Conservation (phyloP, 306 rosid species). For the Vigna hirtella region DNA sequence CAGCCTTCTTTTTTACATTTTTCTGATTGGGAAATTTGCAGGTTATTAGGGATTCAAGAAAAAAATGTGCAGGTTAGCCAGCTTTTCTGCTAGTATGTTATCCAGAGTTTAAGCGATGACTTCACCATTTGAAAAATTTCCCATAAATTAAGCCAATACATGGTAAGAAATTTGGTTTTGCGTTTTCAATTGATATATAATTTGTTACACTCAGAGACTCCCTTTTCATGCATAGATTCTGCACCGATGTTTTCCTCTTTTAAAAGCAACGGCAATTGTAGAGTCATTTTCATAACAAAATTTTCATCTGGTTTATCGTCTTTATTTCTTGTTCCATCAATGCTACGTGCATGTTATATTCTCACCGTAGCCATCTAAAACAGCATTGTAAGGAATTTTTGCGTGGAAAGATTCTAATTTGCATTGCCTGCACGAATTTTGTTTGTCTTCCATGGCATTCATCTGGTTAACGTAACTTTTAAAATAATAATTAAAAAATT, state of each 20-base stretch:
- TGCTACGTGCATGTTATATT: background rate
- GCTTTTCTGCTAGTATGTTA: conserved; percentile 45
- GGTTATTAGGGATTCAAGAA: conserved; percentile 68
- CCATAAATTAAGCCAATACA: conserved; percentile 36
- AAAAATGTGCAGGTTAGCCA: conserved; percentile 54
- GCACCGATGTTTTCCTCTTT: background rate
- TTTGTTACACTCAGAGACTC: background rate
- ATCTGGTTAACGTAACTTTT: background rate
- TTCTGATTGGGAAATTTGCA: conserved; percentile 47
- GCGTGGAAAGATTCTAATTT: background rate
- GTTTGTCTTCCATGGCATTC: background rate
- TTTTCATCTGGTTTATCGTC: background rate
- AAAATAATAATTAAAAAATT: background rate
- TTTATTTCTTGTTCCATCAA: conserved; percentile 19
- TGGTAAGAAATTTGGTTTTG: conserved; percentile 45
- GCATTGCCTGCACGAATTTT: background rate
- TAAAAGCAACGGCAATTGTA: no score
- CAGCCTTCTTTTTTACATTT: conserved; percentile 10
- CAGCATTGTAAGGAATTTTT: background rate
- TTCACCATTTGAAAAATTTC: conserved; percentile 49
- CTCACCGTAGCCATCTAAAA: no score
- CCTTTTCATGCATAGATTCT: background rate
- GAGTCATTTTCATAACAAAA: background rate
- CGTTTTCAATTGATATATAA: background rate
- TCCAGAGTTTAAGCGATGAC: conserved; percentile 46